phyloP scores from a whole-genome alignment of 2,329 filamentous ascomycete species.

The Talaromyces sp. region DNA sequence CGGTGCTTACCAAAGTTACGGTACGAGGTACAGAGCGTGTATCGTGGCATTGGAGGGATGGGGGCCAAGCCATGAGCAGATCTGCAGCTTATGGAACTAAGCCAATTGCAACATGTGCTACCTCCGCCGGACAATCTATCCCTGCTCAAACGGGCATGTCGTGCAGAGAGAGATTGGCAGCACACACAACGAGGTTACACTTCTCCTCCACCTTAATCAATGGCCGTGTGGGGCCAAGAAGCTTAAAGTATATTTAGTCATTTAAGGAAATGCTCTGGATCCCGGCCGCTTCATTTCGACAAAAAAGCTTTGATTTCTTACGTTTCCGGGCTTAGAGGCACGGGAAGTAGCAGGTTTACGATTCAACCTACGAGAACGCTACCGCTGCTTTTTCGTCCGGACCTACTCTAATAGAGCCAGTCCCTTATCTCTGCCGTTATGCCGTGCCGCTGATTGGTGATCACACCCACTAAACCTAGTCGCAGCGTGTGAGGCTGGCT shows the following conservation, averaged over 20 bases:
- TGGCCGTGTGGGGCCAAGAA: background rate
- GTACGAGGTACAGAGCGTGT: background rate
- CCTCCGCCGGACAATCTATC: background rate
- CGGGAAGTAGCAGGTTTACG: background rate
- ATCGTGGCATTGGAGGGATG: background rate
- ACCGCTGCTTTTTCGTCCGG: background rate
- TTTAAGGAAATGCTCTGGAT: background rate
- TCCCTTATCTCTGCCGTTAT: background rate
- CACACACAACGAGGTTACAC: background rate
- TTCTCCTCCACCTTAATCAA: background rate
- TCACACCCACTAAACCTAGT: background rate
- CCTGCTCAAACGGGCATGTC: background rate
- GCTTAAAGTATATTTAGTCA: background rate
- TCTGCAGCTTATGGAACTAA: background rate
- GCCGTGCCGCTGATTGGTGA: background rate
- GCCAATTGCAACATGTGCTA: background rate
- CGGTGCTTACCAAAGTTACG: background rate
- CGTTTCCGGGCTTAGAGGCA: background rate
- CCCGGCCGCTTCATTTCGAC: background rate
- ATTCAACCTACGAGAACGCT: background rate
- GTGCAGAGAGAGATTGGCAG: background rate
- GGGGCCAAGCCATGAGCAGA: conserved; percentile 1
- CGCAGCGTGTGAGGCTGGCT: background rate
- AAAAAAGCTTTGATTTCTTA: background rate
- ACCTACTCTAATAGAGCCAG: background rate